phyloP scores from a whole-genome alignment of 257 asterid genomes.

The Solanum corneliomulleri region DNA sequence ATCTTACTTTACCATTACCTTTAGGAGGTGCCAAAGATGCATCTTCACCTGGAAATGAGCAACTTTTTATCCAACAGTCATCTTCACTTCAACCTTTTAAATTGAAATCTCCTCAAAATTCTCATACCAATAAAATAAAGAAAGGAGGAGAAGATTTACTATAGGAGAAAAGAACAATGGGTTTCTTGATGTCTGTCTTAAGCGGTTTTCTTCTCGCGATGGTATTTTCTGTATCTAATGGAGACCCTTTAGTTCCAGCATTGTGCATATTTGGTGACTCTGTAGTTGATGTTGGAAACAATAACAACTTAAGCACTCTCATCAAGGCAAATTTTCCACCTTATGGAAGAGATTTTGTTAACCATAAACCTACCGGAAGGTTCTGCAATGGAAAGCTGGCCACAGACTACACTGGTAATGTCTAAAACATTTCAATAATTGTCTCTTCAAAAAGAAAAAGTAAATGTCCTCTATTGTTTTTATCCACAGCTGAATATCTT shows the following conservation, averaged over 20 bases:
- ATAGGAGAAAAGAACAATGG: constrained; percentile 13
- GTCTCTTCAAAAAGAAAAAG: background rate
- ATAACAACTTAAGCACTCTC: constrained; percentile 52
- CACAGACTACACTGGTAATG: constrained; percentile 65
- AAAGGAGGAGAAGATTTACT: background rate
- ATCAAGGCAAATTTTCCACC: constrained; percentile 81
- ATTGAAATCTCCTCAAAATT: constrained; percentile 20
- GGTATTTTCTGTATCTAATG: constrained; percentile 11
- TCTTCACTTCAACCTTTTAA: background rate
- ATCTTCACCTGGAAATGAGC: constrained; percentile 5
- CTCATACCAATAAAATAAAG: background rate
- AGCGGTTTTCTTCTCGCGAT: constrained; percentile 11
- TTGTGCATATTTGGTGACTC: constrained; percentile 75
- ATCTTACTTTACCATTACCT: background rate
- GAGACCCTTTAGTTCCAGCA: constrained; percentile 74
- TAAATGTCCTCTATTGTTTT: background rate
- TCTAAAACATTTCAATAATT: background rate
- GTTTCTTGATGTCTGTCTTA: constrained; percentile 8
- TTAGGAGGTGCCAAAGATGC: constrained; percentile 8
- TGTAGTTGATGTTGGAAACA: constrained; percentile 72
- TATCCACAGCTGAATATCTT: constrained; percentile 56
- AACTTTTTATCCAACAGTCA: constrained; percentile 6
- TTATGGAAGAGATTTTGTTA: constrained; percentile 69
- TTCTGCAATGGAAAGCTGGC: constrained; percentile 91
- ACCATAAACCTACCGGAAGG: constrained; percentile 73